Base-by-base conservation (phyloP, 2,329 filamentous ascomycete species). In the Arthrobotrys sphaeroides region DNA sequence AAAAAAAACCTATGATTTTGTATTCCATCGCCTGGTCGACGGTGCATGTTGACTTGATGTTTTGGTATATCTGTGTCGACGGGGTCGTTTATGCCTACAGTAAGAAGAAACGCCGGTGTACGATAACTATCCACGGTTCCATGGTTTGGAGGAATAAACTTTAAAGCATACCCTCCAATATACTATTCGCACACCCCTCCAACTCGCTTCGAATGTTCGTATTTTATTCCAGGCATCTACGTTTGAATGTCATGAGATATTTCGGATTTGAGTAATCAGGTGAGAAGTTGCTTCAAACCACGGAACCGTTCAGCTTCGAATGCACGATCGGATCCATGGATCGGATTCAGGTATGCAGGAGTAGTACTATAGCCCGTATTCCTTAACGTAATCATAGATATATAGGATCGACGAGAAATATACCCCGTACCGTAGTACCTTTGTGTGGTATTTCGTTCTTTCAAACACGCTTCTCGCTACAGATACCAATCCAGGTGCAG, bases 201-300 rank as follows among this genome's bases (percentile, higher is more conserved):
- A 65, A 18, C 45, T 65, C 60, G 43, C 22, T 12, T 65, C 28
- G 28, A 65, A 26, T 36, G 18, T 16, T 66, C 53, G 12, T 49
- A 18, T 59, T 51, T 60, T 7, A 51, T 13, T 16, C 40, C 28
- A 55, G 51, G 51, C 31, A 55, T 64, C 45, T 62, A 70, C 51
- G 38, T 40, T 43, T 47, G 16, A 40, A 55, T 20, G 12, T 24
- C 18, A n/a, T 24, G 51, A 55, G 51, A 66, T 61, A 22, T 28
- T n/a, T 55, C 62, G 43, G 31, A 47, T 74, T 55, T 20, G 69
- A 68, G 26, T 40, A 75, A 69, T 47, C 72, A 42, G 20, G 57
- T 59, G 72, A 75, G 72, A 75, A 64, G 68, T 31, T 22, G 38
- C 55, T 42, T 26, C 55, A 67, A 73, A 61, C 59, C 36, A 57